phyloP scores from a whole-genome alignment of 345 rosid genomes.

The Cardamine resedifolia region DNA sequence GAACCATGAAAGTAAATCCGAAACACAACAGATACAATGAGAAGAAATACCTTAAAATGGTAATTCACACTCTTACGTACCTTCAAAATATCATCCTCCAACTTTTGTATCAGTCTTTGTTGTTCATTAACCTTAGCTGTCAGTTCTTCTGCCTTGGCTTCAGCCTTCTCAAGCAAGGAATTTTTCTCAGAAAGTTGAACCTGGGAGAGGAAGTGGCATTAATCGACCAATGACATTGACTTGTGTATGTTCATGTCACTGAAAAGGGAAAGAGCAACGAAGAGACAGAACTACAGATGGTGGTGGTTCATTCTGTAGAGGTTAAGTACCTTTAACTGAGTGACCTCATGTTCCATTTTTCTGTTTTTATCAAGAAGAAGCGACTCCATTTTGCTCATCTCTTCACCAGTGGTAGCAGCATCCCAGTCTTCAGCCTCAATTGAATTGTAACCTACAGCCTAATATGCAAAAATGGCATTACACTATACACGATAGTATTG shows the following conservation, averaged over 20 bases:
- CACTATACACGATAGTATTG: slow-evolving; percentile 8
- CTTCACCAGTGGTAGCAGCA: slow-evolving; percentile 85
- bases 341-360: slow-evolving; percentile 95
- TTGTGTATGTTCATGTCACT: not conserved
- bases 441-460: slow-evolving; percentile 98
- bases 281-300: slow-evolving; percentile 19
- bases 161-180: slow-evolving; percentile 75
- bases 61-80: slow-evolving; percentile 43
- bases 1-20: not conserved
- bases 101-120: slow-evolving; percentile 81
- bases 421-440: slow-evolving; percentile 99
- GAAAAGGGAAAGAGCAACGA: not conserved
- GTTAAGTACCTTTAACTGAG: slow-evolving; percentile 74
- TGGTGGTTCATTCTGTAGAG: not conserved
- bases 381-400: slow-evolving; percentile 99
- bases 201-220: slow-evolving; percentile 41
- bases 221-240: slow-evolving; percentile 8
- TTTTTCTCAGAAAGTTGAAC: slow-evolving; percentile 80
- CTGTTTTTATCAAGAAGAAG: slow-evolving; percentile 98
- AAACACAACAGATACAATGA: not conserved
- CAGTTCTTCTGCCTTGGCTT: slow-evolving; percentile 69
- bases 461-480: slow-evolving; percentile 25
- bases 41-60: not conserved
- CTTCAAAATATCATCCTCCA: slow-evolving; percentile 96
- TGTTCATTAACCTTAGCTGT: slow-evolving; percentile 73